phyloP scores from a whole-genome alignment of 2,329 filamentous ascomycete species.

The Aspergillus flavus region DNA sequence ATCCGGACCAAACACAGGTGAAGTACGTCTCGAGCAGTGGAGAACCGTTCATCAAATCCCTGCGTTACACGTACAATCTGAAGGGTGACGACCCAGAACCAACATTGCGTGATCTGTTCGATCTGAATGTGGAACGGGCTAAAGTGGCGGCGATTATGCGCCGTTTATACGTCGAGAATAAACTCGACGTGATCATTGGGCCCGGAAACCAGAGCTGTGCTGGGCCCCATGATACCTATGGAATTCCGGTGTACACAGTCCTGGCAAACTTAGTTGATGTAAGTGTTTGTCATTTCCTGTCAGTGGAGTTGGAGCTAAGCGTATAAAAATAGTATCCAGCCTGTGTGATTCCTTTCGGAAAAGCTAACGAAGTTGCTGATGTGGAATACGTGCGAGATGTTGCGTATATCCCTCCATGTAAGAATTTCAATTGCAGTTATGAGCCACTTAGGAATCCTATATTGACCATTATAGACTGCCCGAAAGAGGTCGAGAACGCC shows the following conservation, averaged over 20 bases:
- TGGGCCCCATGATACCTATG: constrained; percentile 25
- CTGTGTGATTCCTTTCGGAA: constrained; percentile 25
- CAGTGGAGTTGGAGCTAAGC: neutral
- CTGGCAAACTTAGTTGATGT: constrained; percentile 28
- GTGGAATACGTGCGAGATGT: constrained; percentile 23
- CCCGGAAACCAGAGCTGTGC: constrained; percentile 28
- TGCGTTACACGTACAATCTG: constrained; percentile 15
- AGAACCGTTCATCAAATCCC: neutral
- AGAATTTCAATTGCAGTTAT: neutral
- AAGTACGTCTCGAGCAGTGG: neutral
- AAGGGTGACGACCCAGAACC: constrained; percentile 14
- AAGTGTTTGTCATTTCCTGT: constrained; percentile 1
- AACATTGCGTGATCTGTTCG: constrained; percentile 22
- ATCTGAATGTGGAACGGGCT: constrained; percentile 18
- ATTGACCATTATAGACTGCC: constrained; percentile 15
- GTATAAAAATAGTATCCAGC: constrained; percentile 21
- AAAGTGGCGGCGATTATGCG: constrained; percentile 19
- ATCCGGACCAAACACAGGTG: neutral
- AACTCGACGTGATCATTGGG: constrained; percentile 25
- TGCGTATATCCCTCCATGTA: constrained; percentile 24
- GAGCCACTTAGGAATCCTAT: neutral
- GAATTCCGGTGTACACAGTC: constrained; percentile 24
- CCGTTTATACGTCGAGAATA: constrained; percentile 19
- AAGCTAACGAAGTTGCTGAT: constrained; percentile 19
- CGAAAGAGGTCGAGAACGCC: constrained; percentile 22